Evolutionary conservation across 2,329 filamentous ascomycete genomes (phyloP), one percentile per base, ranked within the genome.

Genomic region (Pyrenophora tritici-repentis): DNA sequence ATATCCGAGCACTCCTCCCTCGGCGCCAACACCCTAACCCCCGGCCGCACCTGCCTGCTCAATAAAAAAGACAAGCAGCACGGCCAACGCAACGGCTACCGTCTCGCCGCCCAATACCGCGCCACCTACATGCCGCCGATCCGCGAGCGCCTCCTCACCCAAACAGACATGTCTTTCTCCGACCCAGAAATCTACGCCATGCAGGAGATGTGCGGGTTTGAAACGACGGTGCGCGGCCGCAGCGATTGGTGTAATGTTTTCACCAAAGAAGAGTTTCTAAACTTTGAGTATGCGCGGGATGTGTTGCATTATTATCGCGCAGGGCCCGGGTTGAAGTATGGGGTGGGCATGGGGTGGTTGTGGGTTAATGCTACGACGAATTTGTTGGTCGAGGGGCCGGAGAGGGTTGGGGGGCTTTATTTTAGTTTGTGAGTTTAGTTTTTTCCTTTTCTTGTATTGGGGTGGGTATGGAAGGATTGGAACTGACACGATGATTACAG

Each of bases 141-240:
- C 35, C 71, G 74, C 31, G 51, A 73, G 12, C 74, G 81, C 16
- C 66, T 85, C 4, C 59, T 62, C 1, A 55, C 73, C 5, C 70
- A 78, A n/a, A 77, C 77, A 2, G 72, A 67, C 2, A 69, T 82
- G 33, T 43, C 62, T 12, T 76, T 83, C 48, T 73, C 68, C 0
- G 72, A 77, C 38, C 60, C 72, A 3, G 81, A 85, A 46, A 66
- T 85, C 32, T 85, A 79, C 59, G 75, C 78, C 50, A 85, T 85
- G 83, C 83, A 85, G 63, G 81, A 85, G 58, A 79, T 84, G 73
- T 85, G 83, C 62, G 83, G 81, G 1, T 86, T 85, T 56, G 83
- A 85, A 65, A 81, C 75, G 0, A 76, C 80, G 2, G 78, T 79
- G 0, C 75, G 79, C 49, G 83, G 82, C 6, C 71, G 67, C 17